Base-by-base conservation (phyloP, 306 rosid genomes). In the Quercus variabilis region DNA sequence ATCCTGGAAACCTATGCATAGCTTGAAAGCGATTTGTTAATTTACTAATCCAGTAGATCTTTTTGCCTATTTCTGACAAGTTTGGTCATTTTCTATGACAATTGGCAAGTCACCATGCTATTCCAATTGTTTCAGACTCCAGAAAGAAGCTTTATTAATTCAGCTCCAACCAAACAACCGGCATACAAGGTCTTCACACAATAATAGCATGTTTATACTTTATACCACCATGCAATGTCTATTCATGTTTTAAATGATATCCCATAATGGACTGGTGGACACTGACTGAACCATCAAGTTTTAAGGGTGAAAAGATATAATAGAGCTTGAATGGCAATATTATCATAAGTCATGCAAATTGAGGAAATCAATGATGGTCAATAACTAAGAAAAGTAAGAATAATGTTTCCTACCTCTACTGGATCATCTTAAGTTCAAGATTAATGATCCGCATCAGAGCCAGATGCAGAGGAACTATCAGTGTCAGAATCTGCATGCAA, bases 391-490 rank as follows among this genome's bases (percentile, higher is more conserved):
- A 19, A n/a, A 67, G 25, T 12, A 60, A 63, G 35, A 46, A 33
- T 19, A 67, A 67, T 35, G 51, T 21, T 35, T 57, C 76, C 46
- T 80, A 94, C 97, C 98, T 85, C 74, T 64, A 79, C 71, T 72
- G 74, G 67, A 76, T 72, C 69, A 60, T 79, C 76, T 89, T 86
- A 91, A 82, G 87, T 75, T 82, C 89, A 78, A 58, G 86, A 91
- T 18, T 92, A 92, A 68, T 68, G 72, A 74, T 92, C 94, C 13
- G 83, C 88, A 85, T 91, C 97, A 31, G 97, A 92, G 80, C 93
- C 97, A 86, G 97, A 91, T 41, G 90, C 96, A 13, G 98, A 94
- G 43, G 97, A 92, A 86, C 97, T 92, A 59, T 92, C 97, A 79
- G 97, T 92, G 74, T 92, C 97, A 58, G 98, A 94, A 77, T 89